phyloP scores from a whole-genome alignment of 1,284 basidiomycete genomes.

The Megacollybia platyphylla region DNA sequence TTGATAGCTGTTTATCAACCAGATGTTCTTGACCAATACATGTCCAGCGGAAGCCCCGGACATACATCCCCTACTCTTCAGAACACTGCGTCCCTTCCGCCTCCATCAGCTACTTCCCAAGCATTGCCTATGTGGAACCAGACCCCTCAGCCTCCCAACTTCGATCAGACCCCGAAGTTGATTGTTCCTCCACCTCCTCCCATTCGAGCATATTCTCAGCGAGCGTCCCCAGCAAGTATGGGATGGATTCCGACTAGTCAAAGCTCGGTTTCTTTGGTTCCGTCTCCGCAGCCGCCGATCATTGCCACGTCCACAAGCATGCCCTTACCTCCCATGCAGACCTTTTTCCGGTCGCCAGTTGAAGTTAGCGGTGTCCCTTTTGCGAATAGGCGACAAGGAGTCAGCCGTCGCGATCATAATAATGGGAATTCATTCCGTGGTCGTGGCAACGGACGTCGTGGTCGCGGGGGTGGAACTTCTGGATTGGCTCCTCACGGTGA shows the following conservation, averaged over 20 bases:
- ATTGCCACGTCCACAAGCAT: neutral
- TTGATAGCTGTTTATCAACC: slow-evolving; percentile 60
- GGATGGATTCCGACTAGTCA: neutral
- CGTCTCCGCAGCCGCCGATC: neutral
- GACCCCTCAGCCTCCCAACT: neutral
- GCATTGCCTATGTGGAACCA: neutral
- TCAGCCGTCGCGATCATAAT: neutral
- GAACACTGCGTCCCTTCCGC: neutral
- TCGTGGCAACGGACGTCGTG: neutral
- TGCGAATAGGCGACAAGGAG: neutral
- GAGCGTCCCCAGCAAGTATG: neutral
- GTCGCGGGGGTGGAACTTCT: neutral
- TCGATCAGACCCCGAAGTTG: neutral
- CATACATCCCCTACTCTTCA: slow-evolving; percentile 1
- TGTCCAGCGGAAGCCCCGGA: slow-evolving; percentile 17
- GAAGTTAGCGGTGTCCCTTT: neutral
- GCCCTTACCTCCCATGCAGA: neutral
- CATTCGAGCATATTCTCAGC: neutral
- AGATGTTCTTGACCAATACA: slow-evolving; percentile 48
- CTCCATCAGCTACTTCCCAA: neutral
- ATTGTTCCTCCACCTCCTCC: neutral
- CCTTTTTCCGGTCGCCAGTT: neutral
- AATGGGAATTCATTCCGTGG: neutral
- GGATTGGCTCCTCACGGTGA: neutral
- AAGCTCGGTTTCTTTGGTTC: neutral